Conservation (phyloP, 2,329 filamentous ascomycete genomes). For the Cladosporium halotolerans region DNA sequence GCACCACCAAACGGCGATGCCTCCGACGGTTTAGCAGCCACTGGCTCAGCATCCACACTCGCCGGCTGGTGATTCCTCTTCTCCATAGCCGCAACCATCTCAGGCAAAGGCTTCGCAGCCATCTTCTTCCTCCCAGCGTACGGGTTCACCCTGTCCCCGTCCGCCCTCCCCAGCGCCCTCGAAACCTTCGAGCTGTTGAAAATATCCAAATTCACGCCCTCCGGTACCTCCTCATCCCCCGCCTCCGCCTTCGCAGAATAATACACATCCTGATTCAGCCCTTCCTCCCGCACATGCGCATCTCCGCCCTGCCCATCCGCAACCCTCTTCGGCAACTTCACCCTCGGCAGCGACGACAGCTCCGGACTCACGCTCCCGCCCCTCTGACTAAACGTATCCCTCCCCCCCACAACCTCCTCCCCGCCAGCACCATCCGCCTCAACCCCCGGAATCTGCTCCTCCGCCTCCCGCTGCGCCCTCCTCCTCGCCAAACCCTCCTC, state of each 20-base stretch:
- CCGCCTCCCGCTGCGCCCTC: constrained; percentile 42
- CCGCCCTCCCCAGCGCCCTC: constrained; percentile 42
- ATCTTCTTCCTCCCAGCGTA: constrained; percentile 26
- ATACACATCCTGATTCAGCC: constrained; percentile 52
- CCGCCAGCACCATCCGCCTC: neutral
- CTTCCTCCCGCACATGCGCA: constrained; percentile 35
- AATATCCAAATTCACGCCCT: constrained; percentile 54
- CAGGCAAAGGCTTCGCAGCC: constrained; percentile 26
- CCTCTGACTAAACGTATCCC: constrained; percentile 51
- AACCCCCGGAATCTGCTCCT: constrained; percentile 33
- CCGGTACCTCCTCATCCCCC: constrained; percentile 41
- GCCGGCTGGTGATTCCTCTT: constrained; percentile 18
- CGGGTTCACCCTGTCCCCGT: constrained; percentile 32
- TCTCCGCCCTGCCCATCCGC: constrained; percentile 41
- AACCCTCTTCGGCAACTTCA: constrained; percentile 50
- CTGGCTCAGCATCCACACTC: constrained; percentile 4
- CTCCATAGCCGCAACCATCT: constrained; percentile 28
- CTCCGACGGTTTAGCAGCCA: neutral
- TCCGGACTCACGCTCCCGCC: constrained; percentile 42
- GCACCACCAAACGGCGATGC: neutral
- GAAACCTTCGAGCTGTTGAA: constrained; percentile 57
- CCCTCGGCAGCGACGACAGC: constrained; percentile 47
- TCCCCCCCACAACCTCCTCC: neutral
- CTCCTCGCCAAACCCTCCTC: constrained; percentile 33
- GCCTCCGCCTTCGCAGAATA: constrained; percentile 28